Evolutionary conservation across 2,329 filamentous ascomycete species (phyloP).

Genomic region (Helicocarpus griseus): DNA sequence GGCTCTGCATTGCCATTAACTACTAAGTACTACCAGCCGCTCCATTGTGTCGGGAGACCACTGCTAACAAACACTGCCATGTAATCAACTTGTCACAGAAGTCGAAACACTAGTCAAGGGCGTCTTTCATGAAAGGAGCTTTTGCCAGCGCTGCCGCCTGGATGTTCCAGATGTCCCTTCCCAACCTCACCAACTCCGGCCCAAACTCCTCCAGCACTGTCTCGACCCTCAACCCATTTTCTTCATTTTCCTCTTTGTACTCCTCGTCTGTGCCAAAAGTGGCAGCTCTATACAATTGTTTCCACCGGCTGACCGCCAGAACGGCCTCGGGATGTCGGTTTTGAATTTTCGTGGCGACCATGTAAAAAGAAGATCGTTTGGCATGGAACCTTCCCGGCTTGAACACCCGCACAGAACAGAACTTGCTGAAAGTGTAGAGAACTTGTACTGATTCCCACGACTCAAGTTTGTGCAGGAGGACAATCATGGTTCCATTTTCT

Average conservation of each 20-base stretch:
- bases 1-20: too few species aligned
- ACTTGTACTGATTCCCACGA: conserved; percentile 27
- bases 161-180: background rate
- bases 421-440: conserved; percentile 33
- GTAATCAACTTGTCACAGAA: too few species aligned
- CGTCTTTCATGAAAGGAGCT: background rate
- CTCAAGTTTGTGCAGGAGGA: conserved; percentile 43
- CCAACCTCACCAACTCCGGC: background rate
- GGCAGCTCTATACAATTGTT: conserved; percentile 28
- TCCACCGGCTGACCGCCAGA: conserved; percentile 33
- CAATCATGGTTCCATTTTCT: conserved; percentile 41
- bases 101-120: too few species aligned
- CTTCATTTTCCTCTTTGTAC: background rate
- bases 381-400: conserved; percentile 37
- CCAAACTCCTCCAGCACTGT: background rate
- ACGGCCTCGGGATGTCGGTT: conserved; percentile 23
- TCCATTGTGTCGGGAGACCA: too few species aligned
- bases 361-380: conserved; percentile 43
- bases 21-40: too few species aligned
- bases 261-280: conserved; percentile 26
- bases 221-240: background rate
- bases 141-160: background rate
- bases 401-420: conserved; percentile 34
- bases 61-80: too few species aligned
- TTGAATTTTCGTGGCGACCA: conserved; percentile 29